A percentile compares a stretch with the other conserved stretches of the same genome.
These are phyloP conservation scores for Pythium scleroteichum DNA, from an alignment of 352 stramenopile genomes.

Conservation along the genomic window DNA sequence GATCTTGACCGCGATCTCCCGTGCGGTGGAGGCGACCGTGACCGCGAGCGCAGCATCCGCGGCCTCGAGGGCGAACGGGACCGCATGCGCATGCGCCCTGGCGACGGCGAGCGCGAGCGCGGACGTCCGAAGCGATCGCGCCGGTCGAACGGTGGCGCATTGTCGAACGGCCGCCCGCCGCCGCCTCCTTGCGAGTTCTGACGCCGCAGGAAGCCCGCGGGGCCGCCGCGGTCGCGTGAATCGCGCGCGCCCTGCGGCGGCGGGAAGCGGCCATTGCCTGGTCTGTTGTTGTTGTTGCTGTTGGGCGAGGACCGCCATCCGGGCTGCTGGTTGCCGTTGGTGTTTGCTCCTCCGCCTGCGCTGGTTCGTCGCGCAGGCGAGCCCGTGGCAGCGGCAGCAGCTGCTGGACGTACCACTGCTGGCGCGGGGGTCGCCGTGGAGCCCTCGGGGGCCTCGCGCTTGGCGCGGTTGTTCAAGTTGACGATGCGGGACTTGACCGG, in stretches of 20 bases:
- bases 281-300: constrained; percentile 16
- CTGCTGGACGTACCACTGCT: background rate
- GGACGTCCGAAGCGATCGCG: constrained; percentile 41
- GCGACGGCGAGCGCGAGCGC: constrained; percentile 47
- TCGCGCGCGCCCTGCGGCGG: constrained; percentile 16
- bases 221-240: constrained; percentile 28
- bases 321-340: background rate
- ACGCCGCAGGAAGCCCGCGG: constrained; percentile 35
- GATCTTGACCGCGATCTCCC: constrained; percentile 43
- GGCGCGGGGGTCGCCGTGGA: constrained; percentile 19
- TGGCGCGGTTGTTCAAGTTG: constrained; percentile 34
- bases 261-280: constrained; percentile 9
- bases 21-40: constrained; percentile 41
- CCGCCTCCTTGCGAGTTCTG: constrained; percentile 21
- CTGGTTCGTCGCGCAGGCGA: background rate
- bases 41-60: constrained; percentile 31
- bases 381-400: background rate
- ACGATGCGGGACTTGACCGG: constrained; percentile 42
- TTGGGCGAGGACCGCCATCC: constrained; percentile 14
- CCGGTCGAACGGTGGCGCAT: constrained; percentile 26
- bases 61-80: constrained; percentile 35
- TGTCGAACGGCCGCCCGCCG: constrained; percentile 32
- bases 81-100: constrained; percentile 14
- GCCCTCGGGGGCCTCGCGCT: constrained; percentile 31
- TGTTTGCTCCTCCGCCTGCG: constrained; percentile 1